Percentiles rank a stretch among this genome's conserved stretches.
phyloP scores from a whole-genome alignment of 345 rosid species.

The Turnera subulata region DNA sequence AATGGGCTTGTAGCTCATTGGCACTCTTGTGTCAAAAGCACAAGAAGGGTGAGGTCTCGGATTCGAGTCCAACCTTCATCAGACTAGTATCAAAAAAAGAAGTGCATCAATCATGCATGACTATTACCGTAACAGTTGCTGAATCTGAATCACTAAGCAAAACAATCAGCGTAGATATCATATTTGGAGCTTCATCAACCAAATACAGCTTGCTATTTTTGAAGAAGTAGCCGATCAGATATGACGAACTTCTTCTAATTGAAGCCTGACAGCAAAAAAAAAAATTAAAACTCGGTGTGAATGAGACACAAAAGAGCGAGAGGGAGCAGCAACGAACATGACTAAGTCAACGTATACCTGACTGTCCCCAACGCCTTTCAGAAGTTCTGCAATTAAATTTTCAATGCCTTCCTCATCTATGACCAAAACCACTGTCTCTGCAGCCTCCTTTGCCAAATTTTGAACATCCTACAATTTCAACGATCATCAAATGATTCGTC shows the following conservation, averaged over 20 bases:
- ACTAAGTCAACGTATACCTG: constrained; percentile 42
- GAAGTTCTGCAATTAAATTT: constrained; percentile 73
- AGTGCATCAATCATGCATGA: constrained; percentile 6
- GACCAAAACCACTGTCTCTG: constrained; percentile 78
- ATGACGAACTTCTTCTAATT: constrained; percentile 79
- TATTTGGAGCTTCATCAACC: constrained; percentile 93
- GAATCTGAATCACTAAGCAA: constrained; percentile 89
- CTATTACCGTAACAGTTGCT: constrained; percentile 67
- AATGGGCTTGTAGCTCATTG: too few relatives aligned
- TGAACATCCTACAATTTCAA: constrained; percentile 65
- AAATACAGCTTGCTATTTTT: constrained; percentile 87
- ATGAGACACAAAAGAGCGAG: not conserved
- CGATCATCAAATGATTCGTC: constrained; percentile 4
- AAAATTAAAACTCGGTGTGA: not conserved
- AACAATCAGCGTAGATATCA: constrained; percentile 82
- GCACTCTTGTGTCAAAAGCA: too few relatives aligned
- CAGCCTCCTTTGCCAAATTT: constrained; percentile 79
- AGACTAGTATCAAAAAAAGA: too few relatives aligned
- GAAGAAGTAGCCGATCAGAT: constrained; percentile 85
- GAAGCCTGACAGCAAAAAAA: constrained; percentile 58
- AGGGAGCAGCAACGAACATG: not conserved
- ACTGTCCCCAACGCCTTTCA: constrained; percentile 73
- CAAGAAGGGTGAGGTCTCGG: too few relatives aligned
- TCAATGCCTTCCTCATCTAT: constrained; percentile 95
- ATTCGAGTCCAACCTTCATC: too few relatives aligned